A percentile compares a stretch with the other conserved stretches of the same genome.
Conservation (phyloP, 2,329 filamentous ascomycete genomes). For the Aspergillus arachidicola region DNA sequence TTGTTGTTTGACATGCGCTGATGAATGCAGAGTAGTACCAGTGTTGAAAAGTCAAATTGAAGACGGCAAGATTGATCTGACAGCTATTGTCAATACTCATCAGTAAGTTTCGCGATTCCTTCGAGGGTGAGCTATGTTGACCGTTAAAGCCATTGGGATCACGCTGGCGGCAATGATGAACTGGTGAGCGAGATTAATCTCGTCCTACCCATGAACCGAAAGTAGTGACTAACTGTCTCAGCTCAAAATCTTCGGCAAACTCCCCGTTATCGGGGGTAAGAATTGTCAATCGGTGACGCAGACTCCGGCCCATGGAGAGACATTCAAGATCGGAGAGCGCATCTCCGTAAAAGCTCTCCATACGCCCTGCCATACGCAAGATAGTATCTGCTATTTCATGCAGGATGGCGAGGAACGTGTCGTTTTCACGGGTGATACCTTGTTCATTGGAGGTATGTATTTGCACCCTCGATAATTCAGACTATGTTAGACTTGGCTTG, state of each 20-base stretch:
- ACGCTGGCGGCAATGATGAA: constrained; percentile 87
- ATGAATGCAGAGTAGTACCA: constrained; percentile 57
- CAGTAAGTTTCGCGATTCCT: constrained; percentile 64
- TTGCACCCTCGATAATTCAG: constrained; percentile 1
- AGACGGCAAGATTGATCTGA: constrained; percentile 75
- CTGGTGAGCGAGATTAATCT: constrained; percentile 59
- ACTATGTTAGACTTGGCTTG: background rate
- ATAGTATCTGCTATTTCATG: constrained; percentile 94
- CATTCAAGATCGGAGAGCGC: constrained; percentile 76
- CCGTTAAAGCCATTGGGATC: constrained; percentile 77
- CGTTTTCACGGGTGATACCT: constrained; percentile 93
- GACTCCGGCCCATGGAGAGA: constrained; percentile 74
- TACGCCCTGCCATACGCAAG: constrained; percentile 96
- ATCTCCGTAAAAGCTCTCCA: constrained; percentile 87
- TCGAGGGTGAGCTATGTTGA: constrained; percentile 14
- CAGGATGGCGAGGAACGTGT: constrained; percentile 73
- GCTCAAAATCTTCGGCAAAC: constrained; percentile 61
- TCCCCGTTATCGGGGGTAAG: constrained; percentile 84
- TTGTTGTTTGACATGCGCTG: background rate
- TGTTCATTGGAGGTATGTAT: constrained; percentile 81
- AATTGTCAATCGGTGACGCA: constrained; percentile 79
- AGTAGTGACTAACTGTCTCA: constrained; percentile 27
- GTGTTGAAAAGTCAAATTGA: constrained; percentile 73
- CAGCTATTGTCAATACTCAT: constrained; percentile 92
- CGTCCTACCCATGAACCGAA: background rate